Evolutionary conservation across 257 asterid species (phyloP).

Genomic region (Solanum etuberosum): DNA sequence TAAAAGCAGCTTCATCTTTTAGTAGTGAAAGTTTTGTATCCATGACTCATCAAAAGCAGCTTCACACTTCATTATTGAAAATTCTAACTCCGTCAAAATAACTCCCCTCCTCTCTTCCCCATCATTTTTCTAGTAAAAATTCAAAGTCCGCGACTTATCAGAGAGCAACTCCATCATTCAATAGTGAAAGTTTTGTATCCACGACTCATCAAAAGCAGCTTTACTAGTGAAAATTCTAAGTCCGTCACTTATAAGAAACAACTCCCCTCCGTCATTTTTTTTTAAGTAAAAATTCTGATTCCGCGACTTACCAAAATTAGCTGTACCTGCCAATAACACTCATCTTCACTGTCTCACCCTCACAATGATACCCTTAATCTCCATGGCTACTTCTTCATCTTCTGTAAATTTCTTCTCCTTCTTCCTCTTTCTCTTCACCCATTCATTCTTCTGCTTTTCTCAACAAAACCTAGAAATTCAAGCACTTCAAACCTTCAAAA

Average conservation of each 20-base stretch:
- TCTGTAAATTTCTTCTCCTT: background rate
- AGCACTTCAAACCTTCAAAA: conserved; percentile 35
- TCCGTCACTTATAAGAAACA: too few relatives aligned
- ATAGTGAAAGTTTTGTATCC: too few relatives aligned
- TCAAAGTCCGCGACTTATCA: background rate
- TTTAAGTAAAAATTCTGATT: background rate
- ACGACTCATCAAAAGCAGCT: too few relatives aligned
- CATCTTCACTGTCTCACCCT: background rate
- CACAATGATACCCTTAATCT: background rate
- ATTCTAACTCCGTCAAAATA: too few relatives aligned
- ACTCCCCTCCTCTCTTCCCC: too few relatives aligned
- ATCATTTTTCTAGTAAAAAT: background rate
- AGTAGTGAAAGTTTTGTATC: too few relatives aligned
- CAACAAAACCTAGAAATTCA: conserved; percentile 36
- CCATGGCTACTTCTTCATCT: background rate
- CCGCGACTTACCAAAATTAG: background rate
- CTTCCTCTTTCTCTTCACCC: background rate
- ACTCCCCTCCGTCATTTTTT: too few relatives aligned
- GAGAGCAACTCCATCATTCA: too few relatives aligned
- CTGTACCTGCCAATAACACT: background rate
- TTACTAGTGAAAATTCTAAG: too few relatives aligned
- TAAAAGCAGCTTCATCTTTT: too few relatives aligned
- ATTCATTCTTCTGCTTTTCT: background rate
- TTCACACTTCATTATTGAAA: too few relatives aligned
- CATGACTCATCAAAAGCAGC: too few relatives aligned